Base-by-base conservation (phyloP, 1,284 basidiomycete genomes). In the Ustilago lituana region DNA sequence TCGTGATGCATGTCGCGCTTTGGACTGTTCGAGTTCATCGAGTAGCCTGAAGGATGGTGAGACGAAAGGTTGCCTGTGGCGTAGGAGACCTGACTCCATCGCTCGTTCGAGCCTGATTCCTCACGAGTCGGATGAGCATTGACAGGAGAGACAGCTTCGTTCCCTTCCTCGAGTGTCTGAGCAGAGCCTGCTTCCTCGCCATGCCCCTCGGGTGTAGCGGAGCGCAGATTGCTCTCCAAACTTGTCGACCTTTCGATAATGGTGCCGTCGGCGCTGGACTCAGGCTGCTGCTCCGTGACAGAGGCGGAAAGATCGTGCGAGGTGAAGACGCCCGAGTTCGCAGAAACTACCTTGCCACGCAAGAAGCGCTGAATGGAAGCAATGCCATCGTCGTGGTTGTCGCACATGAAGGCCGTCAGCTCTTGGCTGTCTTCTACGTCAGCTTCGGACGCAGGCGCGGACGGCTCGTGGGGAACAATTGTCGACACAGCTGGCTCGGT, bases 281-380 rank as follows among this genome's bases (percentile, higher is more conserved):
- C 45, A 20, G 39, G 54, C 24, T 36, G 47, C 2, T 31, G 43
- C 7, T 50, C 39, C 12, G 33, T 19, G 7, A 31, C 29, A 8
- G 54, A 38, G 1, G 33, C 31, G 5, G 52, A 40, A 1, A 32
- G 32, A 20, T 62, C 48, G 17, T 47, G 44, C 11, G 29, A 20
- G 17, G 46, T 12, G 22, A 48, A 63, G 8, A 49, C 53, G 10
- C 48, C 53, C 20, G 60, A 63, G 32, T 56, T 53, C 4, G 29
- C 47, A 31, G 62, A 59, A 11, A 48, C 48, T 4, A 56, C 53
- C n/a, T 61, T 67, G 17, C 54, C 64, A 14, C 57, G 64, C 23
- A 67, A 32, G 46, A 67, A 67, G 22, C 54, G 64, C 14, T 58
- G 57, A 9, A 67, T 67, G 19, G 58, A 56, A 15, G 64, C 64